These are phyloP conservation scores for Warburgia ugandensis DNA, from an alignment of 164 flowering plant species.

Conservation along the genomic window DNA sequence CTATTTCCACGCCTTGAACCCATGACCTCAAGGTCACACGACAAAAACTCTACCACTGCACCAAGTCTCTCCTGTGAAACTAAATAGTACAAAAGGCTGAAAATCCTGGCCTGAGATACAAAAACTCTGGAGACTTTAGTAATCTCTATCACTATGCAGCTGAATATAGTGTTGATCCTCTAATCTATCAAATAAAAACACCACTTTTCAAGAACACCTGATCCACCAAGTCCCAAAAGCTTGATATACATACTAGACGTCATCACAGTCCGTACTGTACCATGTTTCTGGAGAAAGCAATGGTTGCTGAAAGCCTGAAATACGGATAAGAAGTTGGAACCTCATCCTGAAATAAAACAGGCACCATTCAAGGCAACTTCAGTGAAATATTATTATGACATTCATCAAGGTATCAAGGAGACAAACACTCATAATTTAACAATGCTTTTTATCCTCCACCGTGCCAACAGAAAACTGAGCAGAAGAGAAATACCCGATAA, in stretches of 20 bases:
- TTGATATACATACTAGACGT: neutral
- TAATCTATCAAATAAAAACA: neutral
- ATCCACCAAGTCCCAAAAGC: too few relatives aligned
- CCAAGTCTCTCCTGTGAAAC: too few relatives aligned
- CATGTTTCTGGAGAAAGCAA: slow-evolving; percentile 47
- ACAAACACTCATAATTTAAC: too few relatives aligned
- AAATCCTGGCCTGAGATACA: too few relatives aligned
- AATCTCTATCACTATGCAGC: too few relatives aligned
- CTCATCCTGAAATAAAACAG: slow-evolving; percentile 35
- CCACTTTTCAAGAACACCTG: neutral
- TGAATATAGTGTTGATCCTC: too few relatives aligned
- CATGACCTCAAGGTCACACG: too few relatives aligned
- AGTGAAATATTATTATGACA: neutral
- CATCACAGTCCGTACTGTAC: slow-evolving; percentile 27
- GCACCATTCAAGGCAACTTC: slow-evolving; percentile 3
- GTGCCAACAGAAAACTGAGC: neutral
- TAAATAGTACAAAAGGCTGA: too few relatives aligned
- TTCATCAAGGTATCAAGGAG: too few relatives aligned
- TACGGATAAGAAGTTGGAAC: slow-evolving; percentile 37
- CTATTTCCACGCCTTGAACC: too few relatives aligned
- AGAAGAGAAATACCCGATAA: slow-evolving; percentile 21
- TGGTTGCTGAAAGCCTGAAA: slow-evolving; percentile 47
- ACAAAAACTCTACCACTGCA: too few relatives aligned
- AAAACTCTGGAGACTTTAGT: too few relatives aligned
- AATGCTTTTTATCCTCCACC: neutral